Conservation (phyloP, 805 yeast species). For the Saccharomyces paradoxus region DNA sequence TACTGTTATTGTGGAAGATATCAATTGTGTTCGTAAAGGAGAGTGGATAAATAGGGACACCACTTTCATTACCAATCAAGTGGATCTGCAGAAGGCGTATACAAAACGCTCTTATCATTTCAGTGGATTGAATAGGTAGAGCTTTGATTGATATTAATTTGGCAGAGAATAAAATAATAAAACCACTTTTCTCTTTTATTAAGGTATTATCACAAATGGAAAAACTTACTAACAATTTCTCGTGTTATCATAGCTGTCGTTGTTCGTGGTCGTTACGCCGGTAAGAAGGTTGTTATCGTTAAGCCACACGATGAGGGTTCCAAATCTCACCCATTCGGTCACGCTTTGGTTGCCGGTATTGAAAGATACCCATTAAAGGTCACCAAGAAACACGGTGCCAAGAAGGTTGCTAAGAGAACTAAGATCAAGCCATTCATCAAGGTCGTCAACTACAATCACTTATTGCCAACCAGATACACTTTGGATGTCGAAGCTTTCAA, state of each 20-base stretch:
- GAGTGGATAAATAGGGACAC: no score
- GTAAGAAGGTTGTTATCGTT: conserved; percentile 97
- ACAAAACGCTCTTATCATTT: no score
- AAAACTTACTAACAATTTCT: conserved; percentile 12
- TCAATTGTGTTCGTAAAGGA: neutral
- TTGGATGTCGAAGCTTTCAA: conserved; percentile 91
- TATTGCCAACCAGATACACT: conserved; percentile 98
- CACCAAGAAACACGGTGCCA: conserved; percentile 83
- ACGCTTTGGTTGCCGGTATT: conserved; percentile 96
- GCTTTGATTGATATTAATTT: neutral
- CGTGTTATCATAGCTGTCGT: conserved; percentile 65
- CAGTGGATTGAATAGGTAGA: neutral
- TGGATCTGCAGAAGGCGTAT: neutral
- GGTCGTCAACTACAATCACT: conserved; percentile 96
- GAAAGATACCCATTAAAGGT: conserved; percentile 96
- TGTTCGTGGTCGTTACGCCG: conserved; percentile 99
- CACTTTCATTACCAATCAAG: neutral
- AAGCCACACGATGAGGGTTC: conserved; percentile 96
- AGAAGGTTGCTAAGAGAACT: conserved; percentile 91
- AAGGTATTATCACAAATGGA: neutral
- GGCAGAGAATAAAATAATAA: neutral
- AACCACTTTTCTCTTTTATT: neutral
- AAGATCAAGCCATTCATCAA: conserved; percentile 96
- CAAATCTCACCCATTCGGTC: conserved; percentile 96
- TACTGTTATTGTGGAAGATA: neutral